Evolutionary conservation across 169 alveolate species (phyloP), one percentile per base, ranked within the genome.

Genomic region (Eimeria acervulina): DNA sequence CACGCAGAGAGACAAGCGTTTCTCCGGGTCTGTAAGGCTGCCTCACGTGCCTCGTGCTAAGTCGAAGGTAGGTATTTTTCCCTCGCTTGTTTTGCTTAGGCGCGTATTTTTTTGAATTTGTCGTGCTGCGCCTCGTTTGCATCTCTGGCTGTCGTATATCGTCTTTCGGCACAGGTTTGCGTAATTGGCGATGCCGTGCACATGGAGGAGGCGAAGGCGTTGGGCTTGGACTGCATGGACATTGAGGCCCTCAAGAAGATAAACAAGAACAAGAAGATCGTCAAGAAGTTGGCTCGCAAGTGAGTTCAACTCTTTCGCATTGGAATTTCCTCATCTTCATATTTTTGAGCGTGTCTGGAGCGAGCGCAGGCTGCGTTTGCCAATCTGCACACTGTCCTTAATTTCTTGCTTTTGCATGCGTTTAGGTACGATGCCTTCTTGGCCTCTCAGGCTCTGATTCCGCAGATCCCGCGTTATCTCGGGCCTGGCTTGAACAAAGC

Each of bases 1-100:
- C 97, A 99, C 99, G 63, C 99, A 99, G 96, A 99, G 99, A 97
- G 99, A 99, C 98, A 99, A 99, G 98, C 99, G 99, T 98, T 99
- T 99, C 98, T 98, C 99, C 51, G 99, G 99, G 44, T 97, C 99
- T 66, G 99, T 99, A 95, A 98, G 99, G 96, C 99, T 99, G 81
- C 99, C 99, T n/a, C 97, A 98, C 97, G 98, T 99, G 81, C 99
- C 99, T 61, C 98, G 99, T 36, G 97, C 98, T 4, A 97, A 96
- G 99, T 98, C 99, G 96, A 99, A 99, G 98, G 99, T 99, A 94
- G 99, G 99, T 97, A 99, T 99, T 85, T 40, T 66, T 2, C 8
- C 12, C 38, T 12, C 15, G 1, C 42, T 1, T 17, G 12, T 19
- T 55, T 23, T 44, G 70, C 13, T 5, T 40, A 6, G 17, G 2